Base-by-base conservation (phyloP, 2,329 filamentous ascomycete species). In the Tolypocladium nubicola region DNA sequence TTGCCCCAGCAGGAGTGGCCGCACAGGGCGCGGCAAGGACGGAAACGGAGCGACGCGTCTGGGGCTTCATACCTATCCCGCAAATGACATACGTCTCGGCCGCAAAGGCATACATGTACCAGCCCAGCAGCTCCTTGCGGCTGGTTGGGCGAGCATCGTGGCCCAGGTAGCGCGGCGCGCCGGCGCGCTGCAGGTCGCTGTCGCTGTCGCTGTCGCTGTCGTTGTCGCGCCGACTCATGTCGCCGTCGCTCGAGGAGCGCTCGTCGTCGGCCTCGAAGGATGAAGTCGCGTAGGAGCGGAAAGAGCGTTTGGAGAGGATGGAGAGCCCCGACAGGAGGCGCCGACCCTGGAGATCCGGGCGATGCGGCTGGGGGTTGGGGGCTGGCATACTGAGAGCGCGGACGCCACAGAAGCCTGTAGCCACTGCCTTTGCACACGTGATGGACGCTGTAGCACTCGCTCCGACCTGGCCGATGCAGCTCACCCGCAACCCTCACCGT, bases 1-100 rank as follows among this genome's bases (percentile, higher is more conserved):
- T 19, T 30, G 43, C 14, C 23, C 43, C 7, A 2, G 23, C 21
- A 19, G 23, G 43, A 19, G 23, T 8, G 19, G 7, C 26, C 1
- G 26, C 45, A 9, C 23, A 47, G 23, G 43, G 19, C 43, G 16
- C 11, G 13, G 37, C 37, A 16, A 38, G 13, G 37, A 23, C 7
- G 11, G 23, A 4, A 11, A 11, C 26, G 11, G 7, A 14, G 23
- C 41, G 45, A 11, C 11, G 19, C 16, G 26, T 21, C 14, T 19
- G 30, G 47, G 55, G 26, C 8, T 16, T n/a, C 85, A 69, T 71
- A 89, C 92, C 93, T 57, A 74, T 74, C 55, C 71, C 73, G 71
- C 94, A 97, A 57, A 97, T 89, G 19, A 95, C 90, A 71, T 97
- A 97, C 56, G 95, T 93, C 75, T 99, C 94, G 23, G 93, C 91